Evolutionary conservation across 306 rosid species (phyloP).

Genomic region (Arachis hypogaea): DNA sequence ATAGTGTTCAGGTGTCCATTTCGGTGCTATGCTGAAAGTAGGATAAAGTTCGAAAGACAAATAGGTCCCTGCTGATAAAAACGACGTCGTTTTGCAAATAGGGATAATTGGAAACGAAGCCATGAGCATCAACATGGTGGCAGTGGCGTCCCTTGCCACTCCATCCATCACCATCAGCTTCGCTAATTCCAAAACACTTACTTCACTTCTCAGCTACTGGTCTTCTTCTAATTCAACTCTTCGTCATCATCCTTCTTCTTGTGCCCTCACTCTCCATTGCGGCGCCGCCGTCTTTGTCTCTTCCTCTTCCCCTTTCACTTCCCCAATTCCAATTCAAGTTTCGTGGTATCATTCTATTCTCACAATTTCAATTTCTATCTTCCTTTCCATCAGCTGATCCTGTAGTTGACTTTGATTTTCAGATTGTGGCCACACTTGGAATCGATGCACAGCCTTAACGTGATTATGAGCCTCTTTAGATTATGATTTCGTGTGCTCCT

Average conservation of each 20-base stretch:
- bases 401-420: too few species aligned
- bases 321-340: not conserved
- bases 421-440: slow-evolving; percentile 37
- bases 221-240: not conserved
- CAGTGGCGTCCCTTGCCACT: not conserved
- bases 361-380: too few species aligned
- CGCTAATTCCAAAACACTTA: not conserved
- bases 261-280: not conserved
- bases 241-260: not conserved
- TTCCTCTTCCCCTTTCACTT: not conserved
- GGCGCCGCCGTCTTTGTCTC: too few species aligned
- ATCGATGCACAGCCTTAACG: not conserved
- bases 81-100: not conserved
- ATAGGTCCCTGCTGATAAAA: too few species aligned
- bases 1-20: too few species aligned
- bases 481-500: slow-evolving; percentile 92
- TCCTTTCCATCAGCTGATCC: too few species aligned
- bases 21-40: too few species aligned
- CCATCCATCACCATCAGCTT: not conserved
- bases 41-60: too few species aligned
- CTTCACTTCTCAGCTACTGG: not conserved
- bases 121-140: not conserved
- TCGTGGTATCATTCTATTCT: not conserved
- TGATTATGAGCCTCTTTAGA: slow-evolving; percentile 51
- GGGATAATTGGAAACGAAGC: not conserved